A percentile compares a stretch with the other conserved stretches of the same genome.
These are phyloP conservation scores for Daldinia concentrica DNA, from an alignment of 495 filamentous ascomycete species.

Conservation along the genomic window DNA sequence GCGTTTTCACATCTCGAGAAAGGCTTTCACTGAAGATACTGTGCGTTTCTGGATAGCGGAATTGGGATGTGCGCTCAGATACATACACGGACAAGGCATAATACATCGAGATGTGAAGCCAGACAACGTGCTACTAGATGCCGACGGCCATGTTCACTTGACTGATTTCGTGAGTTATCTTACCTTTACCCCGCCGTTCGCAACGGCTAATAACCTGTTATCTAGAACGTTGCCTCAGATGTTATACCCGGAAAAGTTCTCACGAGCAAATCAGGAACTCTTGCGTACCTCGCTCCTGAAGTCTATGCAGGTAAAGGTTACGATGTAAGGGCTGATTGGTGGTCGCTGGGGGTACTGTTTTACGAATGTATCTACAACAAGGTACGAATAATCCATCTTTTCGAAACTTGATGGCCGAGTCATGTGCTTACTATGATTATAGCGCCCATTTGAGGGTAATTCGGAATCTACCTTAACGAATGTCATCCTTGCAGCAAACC, in stretches of 20 bases:
- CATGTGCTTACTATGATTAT: constrained; percentile 42
- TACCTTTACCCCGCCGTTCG: neutral
- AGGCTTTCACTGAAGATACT: constrained; percentile 97
- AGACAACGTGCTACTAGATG: constrained; percentile 94
- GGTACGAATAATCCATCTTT: constrained; percentile 60
- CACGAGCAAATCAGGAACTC: constrained; percentile 94
- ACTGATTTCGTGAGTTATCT: constrained; percentile 86
- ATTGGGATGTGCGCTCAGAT: constrained; percentile 88
- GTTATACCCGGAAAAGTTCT: constrained; percentile 81
- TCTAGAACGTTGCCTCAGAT: constrained; percentile 95
- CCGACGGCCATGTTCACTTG: constrained; percentile 94
- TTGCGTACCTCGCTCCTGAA: constrained; percentile 96
- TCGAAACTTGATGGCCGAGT: neutral
- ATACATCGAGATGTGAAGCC: constrained; percentile 98
- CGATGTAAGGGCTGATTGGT: constrained; percentile 91
- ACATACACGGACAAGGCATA: constrained; percentile 91
- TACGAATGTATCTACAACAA: constrained; percentile 99
- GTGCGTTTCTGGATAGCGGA: constrained; percentile 97
- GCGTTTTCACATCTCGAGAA: constrained; percentile 96
- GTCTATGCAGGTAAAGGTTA: constrained; percentile 93
- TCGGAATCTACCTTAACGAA: constrained; percentile 81
- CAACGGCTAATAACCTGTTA: constrained; percentile 17
- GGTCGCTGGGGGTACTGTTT: constrained; percentile 95
- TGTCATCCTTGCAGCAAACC: constrained; percentile 82
- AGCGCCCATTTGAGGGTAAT: constrained; percentile 91